Conservation (phyloP, 2,329 filamentous ascomycete species). For the Trichoderma brevicompactum region DNA sequence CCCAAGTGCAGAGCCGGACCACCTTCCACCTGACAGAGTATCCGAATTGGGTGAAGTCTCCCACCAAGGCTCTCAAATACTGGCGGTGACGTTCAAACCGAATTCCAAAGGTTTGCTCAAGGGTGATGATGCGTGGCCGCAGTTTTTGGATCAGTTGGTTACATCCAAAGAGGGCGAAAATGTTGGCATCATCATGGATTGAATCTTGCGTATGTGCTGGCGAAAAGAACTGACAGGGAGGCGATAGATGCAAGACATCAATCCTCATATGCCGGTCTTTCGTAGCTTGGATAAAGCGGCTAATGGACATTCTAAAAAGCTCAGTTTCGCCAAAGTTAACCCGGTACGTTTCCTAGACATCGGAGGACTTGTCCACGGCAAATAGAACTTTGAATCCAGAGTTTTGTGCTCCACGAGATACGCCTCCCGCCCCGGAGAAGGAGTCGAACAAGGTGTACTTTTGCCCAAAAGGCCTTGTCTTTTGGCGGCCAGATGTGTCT, state of each 20-base stretch:
- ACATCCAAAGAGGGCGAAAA: conserved; percentile 60
- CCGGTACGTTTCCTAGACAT: conserved; percentile 62
- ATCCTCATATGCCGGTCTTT: conserved; percentile 47
- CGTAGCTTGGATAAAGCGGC: conserved; percentile 52
- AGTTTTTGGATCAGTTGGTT: conserved; percentile 59
- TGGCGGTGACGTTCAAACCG: conserved; percentile 54
- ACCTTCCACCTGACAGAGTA: conserved; percentile 75
- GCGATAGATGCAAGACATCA: conserved; percentile 75
- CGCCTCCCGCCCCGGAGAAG: conserved; percentile 75
- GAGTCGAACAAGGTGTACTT: conserved; percentile 71
- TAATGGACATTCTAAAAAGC: conserved; percentile 54
- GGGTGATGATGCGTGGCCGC: conserved; percentile 70
- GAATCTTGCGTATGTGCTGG: conserved; percentile 71
- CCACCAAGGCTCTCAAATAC: conserved; percentile 64
- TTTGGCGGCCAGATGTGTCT: neutral
- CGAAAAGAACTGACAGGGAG: conserved; percentile 78
- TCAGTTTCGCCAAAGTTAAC: conserved; percentile 60
- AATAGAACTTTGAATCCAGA: conserved; percentile 63
- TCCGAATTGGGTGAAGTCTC: conserved; percentile 64
- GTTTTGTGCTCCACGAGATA: conserved; percentile 64
- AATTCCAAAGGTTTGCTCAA: conserved; percentile 80
- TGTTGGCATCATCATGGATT: conserved; percentile 71
- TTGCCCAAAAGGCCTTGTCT: conserved; percentile 39
- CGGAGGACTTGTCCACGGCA: conserved; percentile 65
- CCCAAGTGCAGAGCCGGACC: conserved; percentile 57